Percentiles rank a stretch among this genome's conserved stretches.
These are phyloP conservation scores for Aspergillus spinulosporus DNA, from an alignment of 2,329 filamentous ascomycete species.

Conservation along the genomic window DNA sequence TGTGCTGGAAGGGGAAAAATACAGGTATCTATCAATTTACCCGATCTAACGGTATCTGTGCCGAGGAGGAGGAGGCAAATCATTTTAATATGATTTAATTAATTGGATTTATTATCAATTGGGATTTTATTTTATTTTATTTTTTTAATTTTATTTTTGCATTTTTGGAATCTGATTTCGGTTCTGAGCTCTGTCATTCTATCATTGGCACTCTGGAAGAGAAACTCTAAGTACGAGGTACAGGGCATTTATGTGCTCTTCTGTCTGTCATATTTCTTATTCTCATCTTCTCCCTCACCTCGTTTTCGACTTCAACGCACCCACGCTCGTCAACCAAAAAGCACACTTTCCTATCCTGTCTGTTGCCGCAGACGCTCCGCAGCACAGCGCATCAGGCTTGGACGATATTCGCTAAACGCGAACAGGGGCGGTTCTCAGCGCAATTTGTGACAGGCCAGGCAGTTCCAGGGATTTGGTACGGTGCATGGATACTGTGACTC, in stretches of 20 bases:
- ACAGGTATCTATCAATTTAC: conserved; percentile 17
- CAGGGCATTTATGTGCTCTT: neutral
- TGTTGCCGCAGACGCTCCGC: conserved; percentile 22
- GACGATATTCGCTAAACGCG: conserved; percentile 22
- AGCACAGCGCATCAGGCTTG: conserved; percentile 19
- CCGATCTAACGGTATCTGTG: conserved; percentile 19
- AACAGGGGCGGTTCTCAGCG: conserved; percentile 24
- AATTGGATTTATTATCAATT: neutral
- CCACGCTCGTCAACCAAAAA: neutral
- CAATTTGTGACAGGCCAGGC: conserved; percentile 20
- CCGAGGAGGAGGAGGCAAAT: neutral
- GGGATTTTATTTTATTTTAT: neutral
- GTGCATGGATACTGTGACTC: conserved; percentile 22
- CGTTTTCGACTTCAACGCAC: neutral
- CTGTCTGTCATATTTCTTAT: neutral
- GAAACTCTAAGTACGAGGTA: too few species aligned
- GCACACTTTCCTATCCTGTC: conserved; percentile 11
- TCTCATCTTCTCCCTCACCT: neutral
- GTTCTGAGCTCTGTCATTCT: neutral
- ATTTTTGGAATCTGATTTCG: neutral
- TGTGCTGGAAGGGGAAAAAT: neutral
- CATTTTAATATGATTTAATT: neutral
- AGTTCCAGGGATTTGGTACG: conserved; percentile 27
- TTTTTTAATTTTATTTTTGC: neutral
- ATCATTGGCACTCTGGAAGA: too few species aligned